Evolutionary conservation across 2,329 filamentous ascomycete species (phyloP).

Genomic region (Domatiomyces globalis): DNA sequence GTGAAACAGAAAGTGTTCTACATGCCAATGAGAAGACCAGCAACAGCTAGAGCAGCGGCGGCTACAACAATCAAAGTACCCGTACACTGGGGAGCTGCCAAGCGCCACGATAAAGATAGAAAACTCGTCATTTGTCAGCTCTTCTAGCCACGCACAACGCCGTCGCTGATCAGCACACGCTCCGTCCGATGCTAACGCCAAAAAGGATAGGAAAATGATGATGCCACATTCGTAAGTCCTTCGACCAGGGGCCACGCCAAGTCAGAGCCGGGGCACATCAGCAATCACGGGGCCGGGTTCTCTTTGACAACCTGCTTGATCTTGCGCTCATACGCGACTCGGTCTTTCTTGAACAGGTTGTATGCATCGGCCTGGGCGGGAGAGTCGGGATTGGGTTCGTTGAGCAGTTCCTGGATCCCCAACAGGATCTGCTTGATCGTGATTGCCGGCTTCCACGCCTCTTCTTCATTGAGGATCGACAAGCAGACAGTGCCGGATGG

Average conservation of each 20-base stretch:
- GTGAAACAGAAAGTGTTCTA: not conserved
- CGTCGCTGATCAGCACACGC: not conserved
- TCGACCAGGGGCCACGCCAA: not conserved
- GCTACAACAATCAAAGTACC: too few relatives aligned
- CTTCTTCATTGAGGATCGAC: conserved; percentile 94
- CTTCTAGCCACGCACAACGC: not conserved
- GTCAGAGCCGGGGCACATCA: not conserved
- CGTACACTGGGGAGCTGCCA: not conserved
- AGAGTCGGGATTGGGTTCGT: conserved; percentile 93
- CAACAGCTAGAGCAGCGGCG: too few relatives aligned
- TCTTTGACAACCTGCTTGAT: conserved; percentile 77
- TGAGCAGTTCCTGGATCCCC: conserved; percentile 86
- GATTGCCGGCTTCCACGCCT: conserved; percentile 96
- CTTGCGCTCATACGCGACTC: conserved; percentile 72
- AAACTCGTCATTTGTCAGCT: not conserved
- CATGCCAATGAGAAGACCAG: not conserved
- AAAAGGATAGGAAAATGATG: not conserved
- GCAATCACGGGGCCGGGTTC: conserved; percentile 51
- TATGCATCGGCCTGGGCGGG: conserved; percentile 96
- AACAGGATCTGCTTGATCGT: conserved; percentile 96
- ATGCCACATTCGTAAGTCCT: not conserved
- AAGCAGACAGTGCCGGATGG: conserved; percentile 95
- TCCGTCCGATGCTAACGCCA: not conserved
- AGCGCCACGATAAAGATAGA: not conserved
- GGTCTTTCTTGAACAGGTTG: conserved; percentile 88